A percentile compares a stretch with the other conserved stretches of the same genome.
Evolutionary conservation across 75 land plant species (phyloP).

Genomic region (Picea glauca): DNA sequence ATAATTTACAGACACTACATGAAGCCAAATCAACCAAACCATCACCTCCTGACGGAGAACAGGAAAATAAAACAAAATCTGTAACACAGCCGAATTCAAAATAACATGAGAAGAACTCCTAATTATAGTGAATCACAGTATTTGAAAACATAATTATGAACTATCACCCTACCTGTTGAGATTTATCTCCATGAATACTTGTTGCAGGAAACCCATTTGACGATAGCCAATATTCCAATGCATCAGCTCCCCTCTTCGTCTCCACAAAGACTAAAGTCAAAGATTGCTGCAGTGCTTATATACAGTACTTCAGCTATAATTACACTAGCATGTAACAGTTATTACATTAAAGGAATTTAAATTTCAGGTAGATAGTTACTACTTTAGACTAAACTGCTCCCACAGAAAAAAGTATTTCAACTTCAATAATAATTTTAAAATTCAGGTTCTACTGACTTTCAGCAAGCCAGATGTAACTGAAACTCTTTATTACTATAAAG

Average conservation of each 20-base stretch:
- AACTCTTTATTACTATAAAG: not conserved
- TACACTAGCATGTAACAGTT: not conserved
- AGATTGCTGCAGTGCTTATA: slow-evolving; percentile 50
- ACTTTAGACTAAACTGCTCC: not conserved
- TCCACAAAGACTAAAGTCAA: slow-evolving; percentile 94
- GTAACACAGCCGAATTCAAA: not conserved
- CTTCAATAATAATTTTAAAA: not conserved
- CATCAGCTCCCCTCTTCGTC: slow-evolving; percentile 95
- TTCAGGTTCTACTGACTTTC: not conserved
- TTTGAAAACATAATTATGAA: not conserved
- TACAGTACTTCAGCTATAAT: not conserved
- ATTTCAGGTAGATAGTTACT: not conserved
- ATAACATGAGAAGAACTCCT: not conserved
- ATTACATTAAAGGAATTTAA: not conserved
- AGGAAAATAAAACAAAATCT: not conserved
- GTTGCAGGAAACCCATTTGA: slow-evolving; percentile 86
- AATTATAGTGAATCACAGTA: not conserved
- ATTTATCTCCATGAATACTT: slow-evolving; percentile 89
- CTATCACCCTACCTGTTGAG: slow-evolving; percentile 55
- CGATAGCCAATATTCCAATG: slow-evolving; percentile 80
- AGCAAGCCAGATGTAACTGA: not conserved
- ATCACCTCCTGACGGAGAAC: not conserved
- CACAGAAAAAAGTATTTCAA: not conserved
- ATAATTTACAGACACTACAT: not conserved
- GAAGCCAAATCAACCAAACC: not conserved